Percentiles rank a stretch among this genome's conserved stretches.
These are phyloP conservation scores for Mycena sp. DNA, from an alignment of 1,284 basidiomycete genomes.

Conservation along the genomic window DNA sequence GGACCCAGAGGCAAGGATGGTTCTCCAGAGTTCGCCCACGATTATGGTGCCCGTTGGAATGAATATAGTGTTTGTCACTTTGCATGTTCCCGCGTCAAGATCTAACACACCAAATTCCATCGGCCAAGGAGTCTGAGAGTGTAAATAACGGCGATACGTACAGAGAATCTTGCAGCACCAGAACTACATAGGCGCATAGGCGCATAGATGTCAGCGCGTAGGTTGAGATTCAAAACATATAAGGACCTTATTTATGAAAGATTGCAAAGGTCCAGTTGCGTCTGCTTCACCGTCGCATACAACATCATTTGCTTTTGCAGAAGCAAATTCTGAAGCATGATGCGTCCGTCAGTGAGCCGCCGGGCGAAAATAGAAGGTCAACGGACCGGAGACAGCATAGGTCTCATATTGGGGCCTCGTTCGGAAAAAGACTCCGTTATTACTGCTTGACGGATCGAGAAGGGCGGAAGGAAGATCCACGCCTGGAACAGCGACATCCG, in stretches of 20 bases:
- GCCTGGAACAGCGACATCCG: too few relatives aligned
- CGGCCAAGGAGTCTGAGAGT: too few relatives aligned
- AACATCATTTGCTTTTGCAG: slow-evolving; percentile 76
- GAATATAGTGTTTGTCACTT: slow-evolving; percentile 73
- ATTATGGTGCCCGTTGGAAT: slow-evolving; percentile 77
- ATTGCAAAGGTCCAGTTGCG: slow-evolving; percentile 73
- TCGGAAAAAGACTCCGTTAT: slow-evolving; percentile 65
- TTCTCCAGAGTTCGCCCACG: slow-evolving; percentile 81
- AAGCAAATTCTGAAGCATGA: slow-evolving; percentile 63
- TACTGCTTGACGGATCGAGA: slow-evolving; percentile 44
- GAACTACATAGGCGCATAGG: slow-evolving; percentile 62
- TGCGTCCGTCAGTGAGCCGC: too few relatives aligned
- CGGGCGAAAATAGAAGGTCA: too few relatives aligned
- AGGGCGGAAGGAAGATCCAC: not conserved
- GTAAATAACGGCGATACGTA: not conserved
- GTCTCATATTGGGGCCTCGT: slow-evolving; percentile 74
- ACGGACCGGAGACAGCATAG: slow-evolving; percentile 53
- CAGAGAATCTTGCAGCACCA: slow-evolving; percentile 81
- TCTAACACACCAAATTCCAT: not conserved
- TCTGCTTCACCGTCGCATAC: slow-evolving; percentile 79
- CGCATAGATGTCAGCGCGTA: too few relatives aligned
- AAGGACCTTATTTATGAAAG: slow-evolving; percentile 68
- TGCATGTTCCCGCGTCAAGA: slow-evolving; percentile 78
- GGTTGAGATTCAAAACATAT: too few relatives aligned
- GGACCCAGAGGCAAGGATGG: slow-evolving; percentile 71